A percentile compares a stretch with the other conserved stretches of the same genome.
These are phyloP conservation scores for Boletus subcaerulescens DNA, from an alignment of 768 basidiomycete genomes.

Conservation along the genomic window DNA sequence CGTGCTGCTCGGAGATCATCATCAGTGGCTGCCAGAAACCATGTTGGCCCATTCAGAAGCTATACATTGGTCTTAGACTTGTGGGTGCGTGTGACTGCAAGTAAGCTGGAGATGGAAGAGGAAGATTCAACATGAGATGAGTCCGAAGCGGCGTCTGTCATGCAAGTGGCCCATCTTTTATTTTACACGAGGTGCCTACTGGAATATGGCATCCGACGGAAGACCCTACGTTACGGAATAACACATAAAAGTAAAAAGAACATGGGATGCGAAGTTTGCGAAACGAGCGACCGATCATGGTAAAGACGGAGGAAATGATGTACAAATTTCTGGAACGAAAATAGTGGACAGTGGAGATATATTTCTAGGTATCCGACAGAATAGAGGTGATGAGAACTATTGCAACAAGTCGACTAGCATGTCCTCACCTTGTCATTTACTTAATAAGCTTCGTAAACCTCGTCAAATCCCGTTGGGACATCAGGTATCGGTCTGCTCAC, in stretches of 20 bases:
- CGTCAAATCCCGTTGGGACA: slow-evolving; percentile 30
- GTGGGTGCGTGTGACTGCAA: background rate
- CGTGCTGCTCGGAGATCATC: background rate
- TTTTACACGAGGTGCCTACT: too few relatives aligned
- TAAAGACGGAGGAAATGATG: background rate
- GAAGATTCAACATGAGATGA: background rate
- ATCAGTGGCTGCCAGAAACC: background rate
- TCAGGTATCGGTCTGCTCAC: slow-evolving; percentile 21
- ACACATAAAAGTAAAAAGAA: slow-evolving; percentile 4
- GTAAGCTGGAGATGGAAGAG: too few relatives aligned
- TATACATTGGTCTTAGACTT: background rate
- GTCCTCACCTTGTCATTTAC: slow-evolving; percentile 4
- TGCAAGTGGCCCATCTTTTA: background rate
- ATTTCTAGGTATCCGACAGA: background rate
- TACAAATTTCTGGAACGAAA: slow-evolving; percentile 11
- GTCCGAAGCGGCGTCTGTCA: background rate
- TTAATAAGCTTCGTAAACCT: slow-evolving; percentile 17
- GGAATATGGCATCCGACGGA: background rate
- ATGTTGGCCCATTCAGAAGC: background rate
- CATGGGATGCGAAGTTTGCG: too few relatives aligned
- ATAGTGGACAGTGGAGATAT: background rate
- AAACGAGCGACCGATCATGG: background rate
- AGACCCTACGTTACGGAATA: slow-evolving; percentile 1
- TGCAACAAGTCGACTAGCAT: background rate
- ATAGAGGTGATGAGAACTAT: background rate